Base-by-base conservation (phyloP, 352 stramenopile genomes). In the Phytophthora pistaciae region DNA sequence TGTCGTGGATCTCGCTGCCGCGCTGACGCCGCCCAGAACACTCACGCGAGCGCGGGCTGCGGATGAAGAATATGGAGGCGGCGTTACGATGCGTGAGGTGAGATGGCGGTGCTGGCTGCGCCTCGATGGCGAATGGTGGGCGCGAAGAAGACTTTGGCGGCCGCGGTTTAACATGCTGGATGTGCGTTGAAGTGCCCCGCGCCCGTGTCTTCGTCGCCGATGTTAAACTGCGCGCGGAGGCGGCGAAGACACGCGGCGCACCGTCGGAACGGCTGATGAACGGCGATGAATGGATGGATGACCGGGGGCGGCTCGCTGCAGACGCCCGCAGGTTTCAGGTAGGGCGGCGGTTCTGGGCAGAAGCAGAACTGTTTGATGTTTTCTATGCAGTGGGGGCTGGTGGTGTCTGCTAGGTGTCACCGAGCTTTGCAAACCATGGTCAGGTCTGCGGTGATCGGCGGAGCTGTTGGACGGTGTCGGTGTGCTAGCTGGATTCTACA, bases 11-110 rank as follows among this genome's bases (percentile, higher is more conserved):
- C 1, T 16, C 27, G 46, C 13, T 14, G 11, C 16, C 9, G 13
- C 54, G 23, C 48, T 70, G 60, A 69, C 66, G 54, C 60, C 18
- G 16, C 53, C 33, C 5, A 57, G 46, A 13, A 38, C 18, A 46
- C 44, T 50, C 18, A 10, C 44, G n/a, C 44, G 44, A 46, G 38
- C 38, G 14, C 38, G 38, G 38, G 38, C 7, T 38, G 31, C 31
- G 31, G 38, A 9, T 5, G 38, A 10, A 29, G 38, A 7, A 46
- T 20, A 46, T n/a, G 38, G 38, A 10, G 38, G 14, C 5, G 5
- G 14, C 14, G 5, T 0, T 9, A 5, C 38, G 38, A 10, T 18
- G 38, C 18, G 14, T n/a, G 38, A 8, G 38, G 38, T 38, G 31
- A 4, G 38, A 1, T n/a, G 14, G 38, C n/a, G 38, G 38, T 18